Evolutionary conservation across 805 yeast species (phyloP).

Genomic region (Maudiozyma barnettii): DNA sequence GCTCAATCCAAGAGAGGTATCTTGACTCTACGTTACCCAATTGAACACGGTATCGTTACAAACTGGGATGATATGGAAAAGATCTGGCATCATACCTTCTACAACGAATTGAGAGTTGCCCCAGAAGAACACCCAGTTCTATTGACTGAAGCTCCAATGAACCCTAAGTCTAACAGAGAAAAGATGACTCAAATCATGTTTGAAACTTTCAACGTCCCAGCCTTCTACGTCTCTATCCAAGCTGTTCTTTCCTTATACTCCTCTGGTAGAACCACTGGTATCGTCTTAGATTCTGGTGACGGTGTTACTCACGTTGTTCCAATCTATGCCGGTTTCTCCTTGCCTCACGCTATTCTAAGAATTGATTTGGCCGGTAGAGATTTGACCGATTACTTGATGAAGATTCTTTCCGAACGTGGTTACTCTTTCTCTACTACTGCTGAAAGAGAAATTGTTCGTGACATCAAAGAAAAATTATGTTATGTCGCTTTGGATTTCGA

Average conservation of each 20-base stretch:
- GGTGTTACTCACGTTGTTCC: conserved; percentile 99
- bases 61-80: conserved; percentile 99
- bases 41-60: conserved; percentile 99
- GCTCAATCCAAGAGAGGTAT: conserved; percentile 99
- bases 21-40: conserved; percentile 95
- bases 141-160: conserved; percentile 99
- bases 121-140: conserved; percentile 99
- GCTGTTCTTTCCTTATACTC: conserved; percentile 97
- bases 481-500: conserved; percentile 98
- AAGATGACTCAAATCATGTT: conserved; percentile 99
- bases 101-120: conserved; percentile 99
- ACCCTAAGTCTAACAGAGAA: conserved; percentile 99
- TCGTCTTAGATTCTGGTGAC: conserved; percentile 98
- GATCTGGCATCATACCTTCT: conserved; percentile 99
- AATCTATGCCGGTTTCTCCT: conserved; percentile 98
- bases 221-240: conserved; percentile 97
- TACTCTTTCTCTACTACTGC: conserved; percentile 98
- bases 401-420: conserved; percentile 97
- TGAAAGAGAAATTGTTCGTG: conserved; percentile 89
- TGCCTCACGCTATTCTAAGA: conserved; percentile 98
- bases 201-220: conserved; percentile 99
- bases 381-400: conserved; percentile 97
- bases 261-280: conserved; percentile 99
- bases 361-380: conserved; percentile 99
- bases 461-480: conserved; percentile 95